Conservation (phyloP, 305 asterid species). For the Caryopteris hybrid region DNA sequence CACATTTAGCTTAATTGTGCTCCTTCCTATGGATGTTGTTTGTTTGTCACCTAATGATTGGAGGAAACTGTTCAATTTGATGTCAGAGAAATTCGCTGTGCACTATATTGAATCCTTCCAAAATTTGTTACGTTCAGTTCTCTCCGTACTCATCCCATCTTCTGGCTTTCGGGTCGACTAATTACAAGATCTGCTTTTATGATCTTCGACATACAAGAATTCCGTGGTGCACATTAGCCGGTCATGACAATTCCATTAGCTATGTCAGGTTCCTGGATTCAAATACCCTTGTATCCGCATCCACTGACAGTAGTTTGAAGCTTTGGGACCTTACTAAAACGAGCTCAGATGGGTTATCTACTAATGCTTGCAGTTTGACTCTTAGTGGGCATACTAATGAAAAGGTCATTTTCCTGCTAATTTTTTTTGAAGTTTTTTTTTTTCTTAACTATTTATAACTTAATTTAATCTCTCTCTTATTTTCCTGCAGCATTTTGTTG, state of each 20-base stretch:
- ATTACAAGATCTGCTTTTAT: conserved; percentile 38
- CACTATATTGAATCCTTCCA: conserved; percentile 40
- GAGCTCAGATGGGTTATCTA: conserved; percentile 29
- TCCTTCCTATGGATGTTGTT: too few species aligned
- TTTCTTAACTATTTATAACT: too few species aligned
- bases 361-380: conserved; percentile 42
- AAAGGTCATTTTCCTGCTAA: too few species aligned
- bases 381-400: conserved; percentile 45
- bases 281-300: conserved; percentile 44
- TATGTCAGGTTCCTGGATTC: conserved; percentile 44
- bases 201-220: conserved; percentile 42
- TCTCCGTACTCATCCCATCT: conserved; percentile 44
- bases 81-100: conserved; percentile 33
- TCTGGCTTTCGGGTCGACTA: conserved; percentile 47
- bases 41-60: not conserved
- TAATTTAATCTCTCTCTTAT: too few species aligned
- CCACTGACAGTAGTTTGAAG: conserved; percentile 50
- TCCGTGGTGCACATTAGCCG: conserved; percentile 56
- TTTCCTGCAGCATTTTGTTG: too few species aligned
- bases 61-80: not conserved
- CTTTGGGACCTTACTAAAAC: conserved; percentile 56
- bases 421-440: too few species aligned
- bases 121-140: conserved; percentile 54
- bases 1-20: too few species aligned
- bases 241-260: conserved; percentile 54